Evolutionary conservation across 768 basidiomycete species (phyloP).

Genomic region (Phylloporus scabripes): DNA sequence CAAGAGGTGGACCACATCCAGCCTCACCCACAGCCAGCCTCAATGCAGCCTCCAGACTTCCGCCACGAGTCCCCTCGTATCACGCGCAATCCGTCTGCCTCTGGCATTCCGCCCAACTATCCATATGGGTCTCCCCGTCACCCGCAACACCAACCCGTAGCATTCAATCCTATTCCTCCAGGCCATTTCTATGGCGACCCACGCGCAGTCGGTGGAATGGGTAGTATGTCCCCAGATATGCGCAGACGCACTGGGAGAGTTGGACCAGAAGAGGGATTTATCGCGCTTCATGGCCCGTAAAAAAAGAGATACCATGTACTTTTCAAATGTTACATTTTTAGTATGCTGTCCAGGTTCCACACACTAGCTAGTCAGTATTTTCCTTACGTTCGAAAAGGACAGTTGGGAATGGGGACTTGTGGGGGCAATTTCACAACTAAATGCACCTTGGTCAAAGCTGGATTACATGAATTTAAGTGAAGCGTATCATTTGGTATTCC

Average conservation of each 20-base stretch:
- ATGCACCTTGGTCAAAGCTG: too few relatives aligned
- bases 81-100: slow-evolving; percentile 25
- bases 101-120: slow-evolving; percentile 27
- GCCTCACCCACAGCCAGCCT: slow-evolving; percentile 16
- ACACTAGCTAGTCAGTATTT: too few relatives aligned
- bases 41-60: slow-evolving; percentile 32
- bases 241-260: slow-evolving; percentile 28
- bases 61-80: slow-evolving; percentile 33
- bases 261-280: slow-evolving; percentile 31
- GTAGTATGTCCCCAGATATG: slow-evolving; percentile 33
- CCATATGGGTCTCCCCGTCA: slow-evolving; percentile 30
- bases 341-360: background rate
- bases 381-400: too few relatives aligned
- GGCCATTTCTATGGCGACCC: slow-evolving; percentile 39
- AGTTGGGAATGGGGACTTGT: too few relatives aligned
- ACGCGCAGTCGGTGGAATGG: slow-evolving; percentile 29
- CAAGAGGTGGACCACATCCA: slow-evolving; percentile 26
- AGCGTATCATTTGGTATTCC: background rate
- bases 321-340: background rate
- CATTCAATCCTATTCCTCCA: slow-evolving; percentile 34
- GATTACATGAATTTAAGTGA: too few relatives aligned
- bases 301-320: slow-evolving; percentile 9
- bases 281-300: slow-evolving; percentile 27
- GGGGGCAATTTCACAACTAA: too few relatives aligned
- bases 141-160: slow-evolving; percentile 22